Conservation (phyloP, 768 basidiomycete genomes). For the Rickenella mellea region DNA sequence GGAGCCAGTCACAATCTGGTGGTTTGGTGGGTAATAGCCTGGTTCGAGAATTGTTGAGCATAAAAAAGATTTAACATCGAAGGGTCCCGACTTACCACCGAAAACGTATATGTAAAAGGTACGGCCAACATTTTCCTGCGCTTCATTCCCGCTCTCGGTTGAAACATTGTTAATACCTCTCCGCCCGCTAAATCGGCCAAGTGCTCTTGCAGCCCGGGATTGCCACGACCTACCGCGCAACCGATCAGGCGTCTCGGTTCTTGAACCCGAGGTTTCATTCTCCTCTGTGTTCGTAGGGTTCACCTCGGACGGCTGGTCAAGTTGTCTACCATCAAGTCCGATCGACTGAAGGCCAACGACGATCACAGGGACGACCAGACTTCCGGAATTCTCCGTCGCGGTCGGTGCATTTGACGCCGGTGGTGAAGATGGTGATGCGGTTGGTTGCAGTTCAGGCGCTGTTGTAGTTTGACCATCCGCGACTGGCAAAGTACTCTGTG, state of each 20-base stretch:
- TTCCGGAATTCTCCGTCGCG: conserved; percentile 7
- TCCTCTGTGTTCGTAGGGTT: no score
- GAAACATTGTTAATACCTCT: no score
- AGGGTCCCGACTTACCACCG: conserved; percentile 40
- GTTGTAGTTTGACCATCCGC: not conserved
- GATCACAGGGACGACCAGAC: conserved; percentile 68
- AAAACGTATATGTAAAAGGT: conserved; percentile 91
- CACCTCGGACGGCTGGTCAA: no score
- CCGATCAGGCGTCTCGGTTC: no score
- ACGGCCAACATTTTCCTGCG: conserved; percentile 21
- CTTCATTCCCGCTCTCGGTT: conserved; percentile 6
- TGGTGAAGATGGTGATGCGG: conserved; percentile 8
- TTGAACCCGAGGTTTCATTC: no score
- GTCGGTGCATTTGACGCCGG: conserved; percentile 11
- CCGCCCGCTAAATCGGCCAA: conserved; percentile 48
- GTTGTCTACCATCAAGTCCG: no score
- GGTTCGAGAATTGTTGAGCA: conserved; percentile 5
- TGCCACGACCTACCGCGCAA: conserved; percentile 41
- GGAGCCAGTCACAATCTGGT: conserved; percentile 76
- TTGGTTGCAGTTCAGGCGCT: conserved; percentile 1
- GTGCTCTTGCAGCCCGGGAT: conserved; percentile 51
- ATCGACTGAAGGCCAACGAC: conserved; percentile 78
- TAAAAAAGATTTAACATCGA: conserved; percentile 1
- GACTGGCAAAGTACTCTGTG: conserved; percentile 11
- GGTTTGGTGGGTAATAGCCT: conserved; percentile 92